A percentile compares a stretch with the other conserved stretches of the same genome.
phyloP scores from a whole-genome alignment of 202 grass and related monocot species.

The Zoysia matrella region DNA sequence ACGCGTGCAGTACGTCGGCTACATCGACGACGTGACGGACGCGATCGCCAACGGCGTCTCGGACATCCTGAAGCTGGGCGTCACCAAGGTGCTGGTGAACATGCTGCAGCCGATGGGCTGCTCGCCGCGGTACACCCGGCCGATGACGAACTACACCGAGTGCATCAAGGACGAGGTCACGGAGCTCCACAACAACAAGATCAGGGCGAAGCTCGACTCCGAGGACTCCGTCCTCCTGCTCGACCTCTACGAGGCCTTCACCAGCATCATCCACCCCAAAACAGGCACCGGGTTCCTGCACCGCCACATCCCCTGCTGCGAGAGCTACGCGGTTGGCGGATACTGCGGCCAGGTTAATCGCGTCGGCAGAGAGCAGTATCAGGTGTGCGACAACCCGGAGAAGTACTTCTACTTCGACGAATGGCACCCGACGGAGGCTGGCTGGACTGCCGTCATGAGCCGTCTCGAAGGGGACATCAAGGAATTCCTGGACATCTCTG shows the following conservation, averaged over 20 bases:
- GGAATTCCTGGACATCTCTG: neutral
- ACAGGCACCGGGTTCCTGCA: slow-evolving; percentile 21
- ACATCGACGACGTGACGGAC: slow-evolving; percentile 11
- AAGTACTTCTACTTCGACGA: slow-evolving; percentile 64
- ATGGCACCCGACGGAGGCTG: slow-evolving; percentile 58
- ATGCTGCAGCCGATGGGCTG: slow-evolving; percentile 54
- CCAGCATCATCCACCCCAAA: neutral
- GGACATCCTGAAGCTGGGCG: slow-evolving; percentile 23
- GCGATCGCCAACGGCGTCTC: slow-evolving; percentile 22
- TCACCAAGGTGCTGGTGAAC: slow-evolving; percentile 52
- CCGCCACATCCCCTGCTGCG: slow-evolving; percentile 50
- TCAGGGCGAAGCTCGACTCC: slow-evolving; percentile 14
- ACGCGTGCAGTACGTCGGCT: neutral
- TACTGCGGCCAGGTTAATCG: slow-evolving; percentile 50
- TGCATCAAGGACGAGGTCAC: slow-evolving; percentile 15
- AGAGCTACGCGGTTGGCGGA: slow-evolving; percentile 15
- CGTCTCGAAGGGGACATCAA: slow-evolving; percentile 20
- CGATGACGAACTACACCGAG: slow-evolving; percentile 31
- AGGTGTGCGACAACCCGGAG: slow-evolving; percentile 40
- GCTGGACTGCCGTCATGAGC: slow-evolving; percentile 51
- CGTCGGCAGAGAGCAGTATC: slow-evolving; percentile 22
- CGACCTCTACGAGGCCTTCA: slow-evolving; percentile 45
- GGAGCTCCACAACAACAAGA: slow-evolving; percentile 36
- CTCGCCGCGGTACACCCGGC: slow-evolving; percentile 40
- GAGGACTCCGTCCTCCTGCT: slow-evolving; percentile 40